A percentile compares a stretch with the other conserved stretches of the same genome.
These are phyloP conservation scores for Aspergillus udagawae DNA, from an alignment of 2,329 filamentous ascomycete genomes.

Conservation along the genomic window DNA sequence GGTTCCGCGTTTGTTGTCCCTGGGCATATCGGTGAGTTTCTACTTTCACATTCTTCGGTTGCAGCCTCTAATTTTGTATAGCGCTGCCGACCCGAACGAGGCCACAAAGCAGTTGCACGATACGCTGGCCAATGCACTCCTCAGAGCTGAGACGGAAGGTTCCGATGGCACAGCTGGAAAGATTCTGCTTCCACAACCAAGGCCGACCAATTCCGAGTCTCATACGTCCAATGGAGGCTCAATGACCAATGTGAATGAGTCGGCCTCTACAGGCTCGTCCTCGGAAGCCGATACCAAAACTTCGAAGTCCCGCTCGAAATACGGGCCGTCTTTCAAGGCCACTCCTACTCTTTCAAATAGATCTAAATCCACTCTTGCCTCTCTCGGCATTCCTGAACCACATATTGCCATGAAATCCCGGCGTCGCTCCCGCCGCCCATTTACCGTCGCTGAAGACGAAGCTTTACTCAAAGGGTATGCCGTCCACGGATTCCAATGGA, in stretches of 20 bases:
- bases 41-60: not conserved
- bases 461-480: conserved; percentile 56
- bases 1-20: conserved; percentile 54
- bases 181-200: conserved; percentile 24
- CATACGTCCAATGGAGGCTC: conserved; percentile 12
- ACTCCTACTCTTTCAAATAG: conserved; percentile 28
- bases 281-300: conserved; percentile 13
- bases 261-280: conserved; percentile 16
- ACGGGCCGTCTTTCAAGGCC: conserved; percentile 18
- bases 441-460: conserved; percentile 55
- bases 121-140: conserved; percentile 30
- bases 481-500: conserved; percentile 59
- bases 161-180: conserved; percentile 20
- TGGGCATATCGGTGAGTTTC: conserved; percentile 39
- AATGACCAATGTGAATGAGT: conserved; percentile 12
- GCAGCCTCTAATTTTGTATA: conserved; percentile 9
- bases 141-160: conserved; percentile 26
- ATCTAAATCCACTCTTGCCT: conserved; percentile 30
- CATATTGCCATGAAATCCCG: conserved; percentile 45
- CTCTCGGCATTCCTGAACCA: conserved; percentile 48
- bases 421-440: conserved; percentile 53
- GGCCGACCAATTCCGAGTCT: conserved; percentile 15
- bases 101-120: conserved; percentile 34
- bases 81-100: conserved; percentile 34
- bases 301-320: conserved; percentile 9